These are phyloP conservation scores for Colletotrichum sp. DNA, from an alignment of 2,329 filamentous ascomycete genomes.

Conservation along the genomic window DNA sequence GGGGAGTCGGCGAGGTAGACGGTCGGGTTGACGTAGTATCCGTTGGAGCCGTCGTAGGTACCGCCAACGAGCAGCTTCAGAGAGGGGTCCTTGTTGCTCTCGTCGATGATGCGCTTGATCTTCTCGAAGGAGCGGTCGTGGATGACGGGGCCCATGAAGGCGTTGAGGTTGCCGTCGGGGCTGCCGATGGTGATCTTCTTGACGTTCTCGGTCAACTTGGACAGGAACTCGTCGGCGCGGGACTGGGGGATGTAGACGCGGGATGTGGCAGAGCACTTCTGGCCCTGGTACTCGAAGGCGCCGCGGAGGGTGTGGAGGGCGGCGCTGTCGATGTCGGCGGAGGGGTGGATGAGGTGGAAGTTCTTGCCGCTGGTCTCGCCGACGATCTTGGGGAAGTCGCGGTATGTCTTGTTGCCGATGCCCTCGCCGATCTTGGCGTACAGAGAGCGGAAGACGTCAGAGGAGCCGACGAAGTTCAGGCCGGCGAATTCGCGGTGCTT, in stretches of 20 bases:
- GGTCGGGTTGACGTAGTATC: slow-evolving; percentile 51
- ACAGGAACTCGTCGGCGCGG: slow-evolving; percentile 35
- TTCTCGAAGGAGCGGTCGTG: slow-evolving; percentile 50
- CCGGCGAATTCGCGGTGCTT: slow-evolving; percentile 41
- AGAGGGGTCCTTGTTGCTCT: slow-evolving; percentile 44
- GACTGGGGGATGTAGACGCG: slow-evolving; percentile 60
- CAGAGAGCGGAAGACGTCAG: slow-evolving; percentile 39
- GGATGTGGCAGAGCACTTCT: slow-evolving; percentile 57
- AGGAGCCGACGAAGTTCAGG: slow-evolving; percentile 41
- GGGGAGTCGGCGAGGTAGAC: slow-evolving; percentile 47
- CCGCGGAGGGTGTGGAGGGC: slow-evolving; percentile 51
- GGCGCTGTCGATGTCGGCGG: slow-evolving; percentile 51
- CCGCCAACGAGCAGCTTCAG: slow-evolving; percentile 51
- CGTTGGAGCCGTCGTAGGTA: slow-evolving; percentile 48
- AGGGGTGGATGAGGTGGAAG: slow-evolving; percentile 53
- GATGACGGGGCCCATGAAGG: slow-evolving; percentile 56
- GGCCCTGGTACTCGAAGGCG: slow-evolving; percentile 56
- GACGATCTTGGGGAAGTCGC: slow-evolving; percentile 47
- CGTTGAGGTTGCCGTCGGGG: slow-evolving; percentile 35
- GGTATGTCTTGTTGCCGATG: slow-evolving; percentile 31
- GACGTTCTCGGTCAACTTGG: slow-evolving; percentile 28
- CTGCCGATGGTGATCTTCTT: slow-evolving; percentile 31
- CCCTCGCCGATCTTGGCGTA: slow-evolving; percentile 33
- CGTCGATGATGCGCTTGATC: slow-evolving; percentile 49
- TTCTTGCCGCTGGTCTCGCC: slow-evolving; percentile 60